phyloP scores from a whole-genome alignment of 805 yeast species.

The Wickerhamiella australiensis region DNA sequence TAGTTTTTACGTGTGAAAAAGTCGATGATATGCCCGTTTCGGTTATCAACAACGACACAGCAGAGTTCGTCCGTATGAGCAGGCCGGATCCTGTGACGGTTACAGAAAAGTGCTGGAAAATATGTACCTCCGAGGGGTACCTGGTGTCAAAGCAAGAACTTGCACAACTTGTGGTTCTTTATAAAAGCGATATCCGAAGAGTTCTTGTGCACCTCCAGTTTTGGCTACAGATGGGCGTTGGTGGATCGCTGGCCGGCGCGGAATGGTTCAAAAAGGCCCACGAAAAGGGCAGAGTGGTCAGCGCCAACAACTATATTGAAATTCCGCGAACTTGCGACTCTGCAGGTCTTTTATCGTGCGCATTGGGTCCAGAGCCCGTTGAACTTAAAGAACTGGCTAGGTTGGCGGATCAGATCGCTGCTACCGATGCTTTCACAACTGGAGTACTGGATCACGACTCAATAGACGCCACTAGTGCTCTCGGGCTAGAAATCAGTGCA shows the following conservation, averaged over 20 bases:
- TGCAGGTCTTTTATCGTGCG: not conserved
- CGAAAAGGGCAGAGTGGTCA: constrained; percentile 20
- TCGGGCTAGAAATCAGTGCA: not conserved
- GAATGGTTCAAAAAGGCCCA: constrained; percentile 26
- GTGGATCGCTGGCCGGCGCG: constrained; percentile 24
- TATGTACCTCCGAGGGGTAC: constrained; percentile 31
- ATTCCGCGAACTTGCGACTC: too few species aligned
- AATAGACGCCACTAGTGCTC: not conserved
- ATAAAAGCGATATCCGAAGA: constrained; percentile 25
- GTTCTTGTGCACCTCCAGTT: constrained; percentile 25
- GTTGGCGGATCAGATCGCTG: not conserved
- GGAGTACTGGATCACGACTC: not conserved
- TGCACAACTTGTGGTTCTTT: constrained; percentile 14
- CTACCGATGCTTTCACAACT: not conserved
- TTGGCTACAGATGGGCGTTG: constrained; percentile 30
- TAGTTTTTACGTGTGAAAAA: constrained; percentile 53
- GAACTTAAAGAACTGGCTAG: not conserved
- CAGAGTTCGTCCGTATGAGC: constrained; percentile 31
- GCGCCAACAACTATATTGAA: constrained; percentile 18
- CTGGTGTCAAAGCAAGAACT: constrained; percentile 20
- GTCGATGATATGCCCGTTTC: constrained; percentile 18
- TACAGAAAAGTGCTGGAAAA: constrained; percentile 24
- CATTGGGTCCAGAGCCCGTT: constrained; percentile 10
- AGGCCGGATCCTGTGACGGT: constrained; percentile 15
- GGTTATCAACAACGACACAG: constrained; percentile 3